phyloP scores from a whole-genome alignment of 2,329 filamentous ascomycete genomes.

The Tolypocladium sp. region DNA sequence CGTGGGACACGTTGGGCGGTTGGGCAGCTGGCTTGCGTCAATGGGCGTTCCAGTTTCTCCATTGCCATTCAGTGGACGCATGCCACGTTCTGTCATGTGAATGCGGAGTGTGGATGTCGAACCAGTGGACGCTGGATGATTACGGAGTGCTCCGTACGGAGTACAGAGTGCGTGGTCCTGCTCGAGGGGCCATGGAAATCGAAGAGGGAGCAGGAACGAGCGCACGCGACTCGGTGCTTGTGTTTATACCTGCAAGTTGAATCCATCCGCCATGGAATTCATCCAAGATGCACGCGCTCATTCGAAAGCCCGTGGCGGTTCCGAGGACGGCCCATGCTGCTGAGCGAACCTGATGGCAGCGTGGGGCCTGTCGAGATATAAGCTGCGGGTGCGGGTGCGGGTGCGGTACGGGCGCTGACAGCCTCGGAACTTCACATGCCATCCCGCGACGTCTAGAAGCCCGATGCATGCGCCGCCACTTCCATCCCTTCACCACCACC shows the following conservation, averaged over 20 bases:
- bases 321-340: neutral
- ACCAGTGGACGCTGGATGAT: neutral
- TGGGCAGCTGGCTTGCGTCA: too few species aligned
- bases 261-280: neutral
- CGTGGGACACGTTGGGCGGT: too few species aligned
- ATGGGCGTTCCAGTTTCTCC: neutral
- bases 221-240: neutral
- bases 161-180: neutral
- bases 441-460: neutral
- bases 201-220: neutral
- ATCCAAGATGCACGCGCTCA: neutral
- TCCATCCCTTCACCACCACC: neutral
- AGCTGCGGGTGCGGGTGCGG: neutral
- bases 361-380: neutral
- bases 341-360: neutral
- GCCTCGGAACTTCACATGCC: conserved; percentile 6
- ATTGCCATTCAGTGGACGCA: neutral
- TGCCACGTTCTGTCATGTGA: neutral
- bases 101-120: neutral
- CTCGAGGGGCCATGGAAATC: neutral
- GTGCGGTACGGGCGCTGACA: neutral
- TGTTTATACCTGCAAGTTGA: neutral
- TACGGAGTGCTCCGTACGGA: too few species aligned
- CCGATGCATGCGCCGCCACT: neutral
- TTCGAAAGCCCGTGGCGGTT: neutral